A percentile compares a stretch with the other conserved stretches of the same genome.
Evolutionary conservation across 2,329 filamentous ascomycete genomes (phyloP).

Genomic region (Tympanopsis confertula): DNA sequence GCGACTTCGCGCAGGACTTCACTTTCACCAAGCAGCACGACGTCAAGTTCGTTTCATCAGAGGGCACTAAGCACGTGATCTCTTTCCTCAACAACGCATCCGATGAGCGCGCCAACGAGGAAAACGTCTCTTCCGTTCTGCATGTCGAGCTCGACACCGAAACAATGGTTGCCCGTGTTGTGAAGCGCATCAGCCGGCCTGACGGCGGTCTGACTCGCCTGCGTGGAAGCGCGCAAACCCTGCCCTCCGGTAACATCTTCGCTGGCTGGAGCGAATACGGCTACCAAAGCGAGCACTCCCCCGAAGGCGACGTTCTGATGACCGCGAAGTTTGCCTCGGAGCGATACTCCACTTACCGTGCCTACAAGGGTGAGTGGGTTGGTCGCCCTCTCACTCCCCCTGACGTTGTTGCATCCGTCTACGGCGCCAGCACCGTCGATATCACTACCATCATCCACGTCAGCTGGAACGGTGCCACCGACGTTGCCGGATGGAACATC

Average conservation of each 20-base stretch:
- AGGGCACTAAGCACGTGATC: conserved; percentile 15
- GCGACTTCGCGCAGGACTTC: conserved; percentile 15
- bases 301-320: conserved; percentile 15
- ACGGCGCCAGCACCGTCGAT: conserved; percentile 12
- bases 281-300: conserved; percentile 17
- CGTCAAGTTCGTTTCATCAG: conserved; percentile 15
- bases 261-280: conserved; percentile 19
- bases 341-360: conserved; percentile 21
- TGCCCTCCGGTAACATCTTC: conserved; percentile 20
- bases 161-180: conserved; percentile 12
- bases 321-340: conserved; percentile 16
- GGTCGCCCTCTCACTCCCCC: conserved; percentile 17
- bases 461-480: conserved; percentile 22
- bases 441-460: conserved; percentile 17
- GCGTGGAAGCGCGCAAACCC: conserved; percentile 18
- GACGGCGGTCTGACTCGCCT: conserved; percentile 15
- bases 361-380: conserved; percentile 21
- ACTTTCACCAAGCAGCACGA: conserved; percentile 22
- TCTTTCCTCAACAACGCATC: conserved; percentile 20
- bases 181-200: conserved; percentile 16
- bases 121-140: conserved; percentile 14
- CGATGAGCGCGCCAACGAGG: conserved; percentile 13
- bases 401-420: conserved; percentile 13
- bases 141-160: conserved; percentile 15
- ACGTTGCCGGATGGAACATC: conserved; percentile 19